phyloP scores from a whole-genome alignment of 257 asterid genomes.

The Osmanthus fragrans region DNA sequence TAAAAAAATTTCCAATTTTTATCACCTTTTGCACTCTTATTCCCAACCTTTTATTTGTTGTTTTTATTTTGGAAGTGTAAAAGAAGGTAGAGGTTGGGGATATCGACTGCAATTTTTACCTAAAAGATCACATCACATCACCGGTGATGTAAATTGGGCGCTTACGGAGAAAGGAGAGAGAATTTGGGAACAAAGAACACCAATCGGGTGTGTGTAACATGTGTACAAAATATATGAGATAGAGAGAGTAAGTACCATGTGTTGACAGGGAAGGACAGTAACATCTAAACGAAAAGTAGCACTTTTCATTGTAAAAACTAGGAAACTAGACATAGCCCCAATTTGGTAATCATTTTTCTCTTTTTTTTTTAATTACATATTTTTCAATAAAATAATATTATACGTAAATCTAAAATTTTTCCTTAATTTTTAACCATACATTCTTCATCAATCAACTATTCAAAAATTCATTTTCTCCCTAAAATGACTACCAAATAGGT shows the following conservation, averaged over 20 bases:
- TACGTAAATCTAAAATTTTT: too few relatives aligned
- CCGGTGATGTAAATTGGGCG: neutral
- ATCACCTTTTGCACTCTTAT: neutral
- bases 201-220: neutral
- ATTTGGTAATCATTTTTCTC: too few relatives aligned
- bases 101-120: neutral
- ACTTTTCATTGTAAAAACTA: too few relatives aligned
- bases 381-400: too few relatives aligned
- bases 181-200: neutral
- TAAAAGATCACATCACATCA: neutral
- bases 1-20: neutral
- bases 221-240: neutral
- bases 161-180: neutral
- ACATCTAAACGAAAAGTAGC: too few relatives aligned
- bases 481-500: too few relatives aligned
- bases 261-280: conserved; percentile 90
- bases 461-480: too few relatives aligned
- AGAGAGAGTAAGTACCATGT: conserved; percentile 56
- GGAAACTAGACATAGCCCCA: too few relatives aligned
- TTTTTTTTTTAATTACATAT: too few relatives aligned
- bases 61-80: neutral
- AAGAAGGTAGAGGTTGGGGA: neutral
- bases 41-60: neutral
- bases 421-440: too few relatives aligned
- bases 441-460: too few relatives aligned